Conservation (phyloP, 495 filamentous ascomycete genomes). For the Podospora conica region DNA sequence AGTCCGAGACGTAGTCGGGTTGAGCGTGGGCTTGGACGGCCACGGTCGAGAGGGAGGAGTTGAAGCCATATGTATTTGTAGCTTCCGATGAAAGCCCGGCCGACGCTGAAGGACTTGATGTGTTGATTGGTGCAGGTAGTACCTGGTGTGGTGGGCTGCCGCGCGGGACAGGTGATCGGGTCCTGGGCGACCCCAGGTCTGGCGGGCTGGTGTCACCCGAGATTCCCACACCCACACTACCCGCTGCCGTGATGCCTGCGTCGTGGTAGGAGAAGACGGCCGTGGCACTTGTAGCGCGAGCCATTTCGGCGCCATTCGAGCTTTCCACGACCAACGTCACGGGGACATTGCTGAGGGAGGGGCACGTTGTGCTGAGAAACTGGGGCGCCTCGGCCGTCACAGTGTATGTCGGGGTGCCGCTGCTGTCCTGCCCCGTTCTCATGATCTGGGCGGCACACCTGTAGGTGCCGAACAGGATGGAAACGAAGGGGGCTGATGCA, state of each 20-base stretch:
- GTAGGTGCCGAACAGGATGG: conserved; percentile 68
- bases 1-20: conserved; percentile 25
- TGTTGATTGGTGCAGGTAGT: conserved; percentile 21
- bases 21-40: conserved; percentile 22
- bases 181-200: conserved; percentile 41
- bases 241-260: conserved; percentile 29
- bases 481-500: conserved; percentile 50
- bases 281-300: conserved; percentile 51
- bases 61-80: conserved; percentile 46
- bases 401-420: conserved; percentile 58
- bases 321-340: conserved; percentile 66
- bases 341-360: conserved; percentile 59
- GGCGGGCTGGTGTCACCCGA: conserved; percentile 35
- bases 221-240: conserved; percentile 19
- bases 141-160: conserved; percentile 35
- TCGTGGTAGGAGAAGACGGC: conserved; percentile 69
- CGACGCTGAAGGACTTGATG: conserved; percentile 26
- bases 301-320: conserved; percentile 53
- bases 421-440: conserved; percentile 53
- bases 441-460: conserved; percentile 57
- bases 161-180: conserved; percentile 40
- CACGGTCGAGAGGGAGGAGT: conserved; percentile 34
- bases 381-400: conserved; percentile 67
- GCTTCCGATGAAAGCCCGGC: conserved; percentile 21
- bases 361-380: conserved; percentile 59